Evolutionary conservation across 2,329 filamentous ascomycete genomes (phyloP).

Genomic region (Fusarium continuum): DNA sequence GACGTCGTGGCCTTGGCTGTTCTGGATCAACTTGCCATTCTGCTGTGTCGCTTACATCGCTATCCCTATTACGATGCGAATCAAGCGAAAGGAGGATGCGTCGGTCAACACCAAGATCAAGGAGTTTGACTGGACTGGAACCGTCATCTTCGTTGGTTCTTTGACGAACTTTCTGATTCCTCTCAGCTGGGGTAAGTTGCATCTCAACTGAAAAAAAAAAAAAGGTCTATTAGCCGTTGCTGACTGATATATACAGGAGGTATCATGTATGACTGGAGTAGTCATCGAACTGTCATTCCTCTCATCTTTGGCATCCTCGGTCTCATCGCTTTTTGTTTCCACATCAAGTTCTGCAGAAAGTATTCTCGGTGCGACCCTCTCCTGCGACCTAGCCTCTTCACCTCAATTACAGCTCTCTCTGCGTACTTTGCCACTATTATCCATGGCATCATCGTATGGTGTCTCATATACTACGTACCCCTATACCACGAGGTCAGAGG

Average conservation of each 20-base stretch:
- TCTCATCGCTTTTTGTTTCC: conserved; percentile 28
- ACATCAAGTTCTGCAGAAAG: conserved; percentile 33
- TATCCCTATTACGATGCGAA: conserved; percentile 33
- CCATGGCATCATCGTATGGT: conserved; percentile 38
- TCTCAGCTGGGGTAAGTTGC: conserved; percentile 35
- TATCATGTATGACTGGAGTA: conserved; percentile 71
- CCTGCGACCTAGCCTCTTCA: conserved; percentile 37
- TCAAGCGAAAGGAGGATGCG: conserved; percentile 24
- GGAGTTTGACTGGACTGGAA: conserved; percentile 70
- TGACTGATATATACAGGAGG: conserved; percentile 55
- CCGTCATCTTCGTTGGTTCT: conserved; percentile 66
- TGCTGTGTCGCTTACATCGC: conserved; percentile 34
- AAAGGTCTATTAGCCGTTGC: not conserved
- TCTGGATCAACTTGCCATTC: conserved; percentile 71
- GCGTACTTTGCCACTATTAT: conserved; percentile 38
- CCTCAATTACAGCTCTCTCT: conserved; percentile 33
- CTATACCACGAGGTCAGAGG: conserved; percentile 38
- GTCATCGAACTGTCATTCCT: conserved; percentile 69
- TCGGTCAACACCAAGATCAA: conserved; percentile 24
- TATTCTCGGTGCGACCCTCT: conserved; percentile 38
- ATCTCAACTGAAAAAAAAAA: too few species aligned
- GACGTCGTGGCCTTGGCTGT: conserved; percentile 69
- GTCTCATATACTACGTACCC: conserved; percentile 35
- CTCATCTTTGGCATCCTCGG: conserved; percentile 64
- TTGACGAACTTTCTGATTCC: conserved; percentile 54